phyloP scores from a whole-genome alignment of 192 early-diverging fungal genomes.

The Backusella australiensis region DNA sequence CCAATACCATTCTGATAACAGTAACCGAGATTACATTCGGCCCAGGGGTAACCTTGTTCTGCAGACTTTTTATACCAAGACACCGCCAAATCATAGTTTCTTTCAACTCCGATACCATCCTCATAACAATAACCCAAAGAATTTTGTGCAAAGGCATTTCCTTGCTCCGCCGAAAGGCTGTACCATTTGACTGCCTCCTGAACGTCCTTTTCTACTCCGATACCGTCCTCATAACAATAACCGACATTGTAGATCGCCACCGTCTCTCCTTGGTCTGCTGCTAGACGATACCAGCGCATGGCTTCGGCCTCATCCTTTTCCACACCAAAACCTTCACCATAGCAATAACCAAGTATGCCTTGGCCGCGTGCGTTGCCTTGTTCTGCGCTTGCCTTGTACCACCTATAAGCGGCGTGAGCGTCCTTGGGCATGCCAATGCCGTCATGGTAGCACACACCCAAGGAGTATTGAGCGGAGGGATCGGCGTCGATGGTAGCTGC shows the following conservation, averaged over 20 bases:
- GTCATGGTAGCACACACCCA: constrained; percentile 78
- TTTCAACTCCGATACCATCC: constrained; percentile 64
- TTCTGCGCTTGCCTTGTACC: constrained; percentile 61
- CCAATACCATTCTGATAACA: constrained; percentile 67
- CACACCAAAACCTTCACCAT: constrained; percentile 70
- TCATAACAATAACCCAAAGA: constrained; percentile 79
- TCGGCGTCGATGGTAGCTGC: constrained; percentile 57
- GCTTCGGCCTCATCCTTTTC: constrained; percentile 64
- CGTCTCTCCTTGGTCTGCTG: constrained; percentile 51
- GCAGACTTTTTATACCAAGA: constrained; percentile 55
- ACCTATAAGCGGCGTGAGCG: constrained; percentile 60
- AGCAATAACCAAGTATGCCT: constrained; percentile 74
- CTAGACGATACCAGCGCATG: constrained; percentile 54
- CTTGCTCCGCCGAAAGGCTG: constrained; percentile 54
- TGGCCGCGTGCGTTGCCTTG: constrained; percentile 58
- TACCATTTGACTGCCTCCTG: constrained; percentile 64
- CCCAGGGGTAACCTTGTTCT: constrained; percentile 48
- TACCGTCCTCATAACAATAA: constrained; percentile 56
- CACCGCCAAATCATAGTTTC: constrained; percentile 55
- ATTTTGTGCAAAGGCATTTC: constrained; percentile 75
- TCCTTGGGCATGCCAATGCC: constrained; percentile 72
- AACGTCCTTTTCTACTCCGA: constrained; percentile 47
- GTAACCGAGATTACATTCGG: constrained; percentile 72
- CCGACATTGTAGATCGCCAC: constrained; percentile 54
- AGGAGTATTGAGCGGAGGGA: constrained; percentile 53